Conservation (phyloP, 495 filamentous ascomycete genomes). For the Aspergillus biplanus region DNA sequence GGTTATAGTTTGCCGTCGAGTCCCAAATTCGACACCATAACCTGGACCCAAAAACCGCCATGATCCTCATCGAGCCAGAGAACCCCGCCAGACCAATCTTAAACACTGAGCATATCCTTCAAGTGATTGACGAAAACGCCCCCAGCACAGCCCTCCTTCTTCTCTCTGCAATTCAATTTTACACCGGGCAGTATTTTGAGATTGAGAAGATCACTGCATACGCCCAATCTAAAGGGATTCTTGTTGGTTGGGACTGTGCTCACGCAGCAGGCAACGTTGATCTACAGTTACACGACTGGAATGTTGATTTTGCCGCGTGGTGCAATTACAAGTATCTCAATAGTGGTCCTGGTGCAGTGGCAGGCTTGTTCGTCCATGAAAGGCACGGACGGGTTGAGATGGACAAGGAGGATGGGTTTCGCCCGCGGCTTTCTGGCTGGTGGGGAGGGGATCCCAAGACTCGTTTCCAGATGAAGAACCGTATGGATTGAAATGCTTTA, state of each 20-base stretch:
- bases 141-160: conserved; percentile 76
- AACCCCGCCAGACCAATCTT: conserved; percentile 55
- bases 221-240: conserved; percentile 74
- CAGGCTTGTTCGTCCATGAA: conserved; percentile 84
- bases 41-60: conserved; percentile 66
- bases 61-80: conserved; percentile 75
- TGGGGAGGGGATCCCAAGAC: conserved; percentile 81
- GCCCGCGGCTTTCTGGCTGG: conserved; percentile 78
- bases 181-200: conserved; percentile 90
- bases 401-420: conserved; percentile 43
- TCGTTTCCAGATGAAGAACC: conserved; percentile 78
- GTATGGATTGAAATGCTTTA: conserved; percentile 32
- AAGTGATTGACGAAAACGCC: conserved; percentile 76
- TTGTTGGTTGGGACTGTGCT: conserved; percentile 93
- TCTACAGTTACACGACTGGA: conserved; percentile 84
- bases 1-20: conserved; percentile 80
- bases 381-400: conserved; percentile 62
- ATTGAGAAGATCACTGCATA: conserved; percentile 81
- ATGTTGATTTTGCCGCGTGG: conserved; percentile 96
- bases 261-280: conserved; percentile 93
- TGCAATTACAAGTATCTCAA: conserved; percentile 98
- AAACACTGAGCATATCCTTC: conserved; percentile 72
- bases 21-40: conserved; percentile 84
- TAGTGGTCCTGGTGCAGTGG: conserved; percentile 85
- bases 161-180: conserved; percentile 92